Evolutionary conservation across 371 early-diverging fungal species (phyloP).

Genomic region (Syncephalis plumigaleata): DNA sequence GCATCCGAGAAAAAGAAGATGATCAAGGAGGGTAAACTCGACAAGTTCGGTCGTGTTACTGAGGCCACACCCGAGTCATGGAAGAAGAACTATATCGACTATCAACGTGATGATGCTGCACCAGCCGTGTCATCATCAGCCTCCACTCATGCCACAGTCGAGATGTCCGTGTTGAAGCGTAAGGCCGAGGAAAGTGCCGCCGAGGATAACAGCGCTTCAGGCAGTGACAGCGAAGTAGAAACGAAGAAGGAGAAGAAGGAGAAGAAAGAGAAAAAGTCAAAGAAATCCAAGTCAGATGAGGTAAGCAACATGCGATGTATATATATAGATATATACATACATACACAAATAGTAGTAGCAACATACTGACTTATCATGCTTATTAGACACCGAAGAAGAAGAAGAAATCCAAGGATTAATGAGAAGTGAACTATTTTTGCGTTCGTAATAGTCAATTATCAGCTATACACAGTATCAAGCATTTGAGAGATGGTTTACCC

Average conservation of each 20-base stretch:
- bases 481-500: no score
- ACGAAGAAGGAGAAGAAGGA: slow-evolving; percentile 2
- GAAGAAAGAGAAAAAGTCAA: slow-evolving; percentile 5
- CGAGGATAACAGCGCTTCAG: background rate
- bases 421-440: background rate
- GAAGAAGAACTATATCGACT: slow-evolving; percentile 47
- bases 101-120: background rate
- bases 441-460: no score
- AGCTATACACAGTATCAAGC: no score
- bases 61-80: slow-evolving; percentile 63
- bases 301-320: background rate
- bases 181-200: slow-evolving; percentile 2
- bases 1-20: slow-evolving; percentile 94
- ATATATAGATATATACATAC: background rate
- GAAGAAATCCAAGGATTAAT: slow-evolving; percentile 2
- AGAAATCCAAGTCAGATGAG: slow-evolving; percentile 2
- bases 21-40: slow-evolving; percentile 90
- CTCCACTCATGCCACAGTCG: background rate
- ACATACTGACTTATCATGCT: background rate
- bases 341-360: background rate
- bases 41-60: slow-evolving; percentile 84
- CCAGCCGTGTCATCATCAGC: no score
- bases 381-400: background rate
- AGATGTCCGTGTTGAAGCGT: background rate
- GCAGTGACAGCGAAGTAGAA: slow-evolving; percentile 1